Percentiles rank a stretch among this genome's conserved stretches.
These are phyloP conservation scores for Peniophora sp. DNA, from an alignment of 1,284 basidiomycete species.

Conservation along the genomic window DNA sequence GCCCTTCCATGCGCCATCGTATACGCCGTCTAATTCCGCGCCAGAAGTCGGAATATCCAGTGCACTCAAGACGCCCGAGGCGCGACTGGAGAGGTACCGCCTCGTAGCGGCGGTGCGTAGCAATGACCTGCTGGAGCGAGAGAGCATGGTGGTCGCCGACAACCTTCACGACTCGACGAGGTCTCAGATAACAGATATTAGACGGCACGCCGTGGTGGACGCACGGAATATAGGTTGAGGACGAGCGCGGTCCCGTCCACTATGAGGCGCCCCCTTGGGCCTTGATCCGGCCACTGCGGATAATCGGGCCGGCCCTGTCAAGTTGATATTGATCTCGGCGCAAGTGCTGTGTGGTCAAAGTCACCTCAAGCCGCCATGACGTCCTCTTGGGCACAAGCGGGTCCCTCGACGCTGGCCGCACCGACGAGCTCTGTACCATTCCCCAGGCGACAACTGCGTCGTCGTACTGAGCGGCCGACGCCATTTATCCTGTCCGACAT, in stretches of 20 bases:
- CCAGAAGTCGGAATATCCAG: conserved; percentile 48
- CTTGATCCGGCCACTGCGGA: too few relatives aligned
- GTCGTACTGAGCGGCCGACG: not conserved
- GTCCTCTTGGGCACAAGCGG: not conserved
- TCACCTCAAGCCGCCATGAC: not conserved
- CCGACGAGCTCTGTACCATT: not conserved
- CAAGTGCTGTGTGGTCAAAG: not conserved
- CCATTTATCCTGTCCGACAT: conserved; percentile 3
- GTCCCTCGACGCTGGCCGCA: not conserved
- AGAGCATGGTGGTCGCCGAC: conserved; percentile 6
- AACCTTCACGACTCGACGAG: conserved; percentile 3
- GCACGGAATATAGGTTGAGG: not conserved
- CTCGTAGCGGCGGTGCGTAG: not conserved
- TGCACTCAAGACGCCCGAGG: conserved; percentile 53
- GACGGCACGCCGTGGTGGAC: not conserved
- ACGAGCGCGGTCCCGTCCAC: not conserved
- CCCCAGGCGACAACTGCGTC: not conserved
- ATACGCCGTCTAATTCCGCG: conserved; percentile 59
- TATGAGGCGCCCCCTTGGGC: not conserved
- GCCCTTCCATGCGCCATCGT: conserved; percentile 74
- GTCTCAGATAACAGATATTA: not conserved
- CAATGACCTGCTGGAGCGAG: conserved; percentile 5
- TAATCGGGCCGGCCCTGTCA: not conserved
- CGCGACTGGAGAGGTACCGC: conserved; percentile 46
- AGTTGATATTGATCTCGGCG: not conserved